These are phyloP conservation scores for Penicillium vulpinum DNA, from an alignment of 2,329 filamentous ascomycete genomes.

Conservation along the genomic window DNA sequence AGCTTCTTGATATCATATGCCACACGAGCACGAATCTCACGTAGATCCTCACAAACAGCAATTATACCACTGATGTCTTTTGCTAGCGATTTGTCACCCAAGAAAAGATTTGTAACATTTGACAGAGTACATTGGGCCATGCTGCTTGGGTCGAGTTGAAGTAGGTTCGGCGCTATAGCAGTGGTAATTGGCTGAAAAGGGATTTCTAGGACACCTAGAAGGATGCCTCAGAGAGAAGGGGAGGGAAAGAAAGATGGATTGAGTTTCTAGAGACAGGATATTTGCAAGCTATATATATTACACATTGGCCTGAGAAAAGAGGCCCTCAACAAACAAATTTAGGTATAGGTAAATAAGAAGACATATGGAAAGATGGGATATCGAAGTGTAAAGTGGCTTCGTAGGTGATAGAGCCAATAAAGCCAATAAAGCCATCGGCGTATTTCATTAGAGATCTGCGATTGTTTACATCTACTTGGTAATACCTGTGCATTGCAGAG, in stretches of 20 bases:
- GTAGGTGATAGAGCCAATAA: too few relatives aligned
- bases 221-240: background rate
- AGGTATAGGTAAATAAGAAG: background rate
- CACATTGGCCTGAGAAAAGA: background rate
- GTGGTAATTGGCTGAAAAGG: background rate
- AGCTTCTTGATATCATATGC: slow-evolving; percentile 1
- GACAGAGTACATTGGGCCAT: background rate
- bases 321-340: background rate
- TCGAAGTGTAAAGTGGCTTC: background rate
- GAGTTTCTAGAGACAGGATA: too few relatives aligned
- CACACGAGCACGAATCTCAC: background rate
- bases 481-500: background rate
- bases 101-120: background rate
- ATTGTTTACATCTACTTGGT: background rate
- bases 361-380: background rate
- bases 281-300: background rate
- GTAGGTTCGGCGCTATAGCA: background rate
- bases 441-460: accelerated
- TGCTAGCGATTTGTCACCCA: background rate
- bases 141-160: background rate
- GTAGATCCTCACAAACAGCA: background rate
- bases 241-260: background rate
- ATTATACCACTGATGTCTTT: background rate
- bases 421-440: background rate
- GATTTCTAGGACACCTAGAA: background rate